phyloP scores from a whole-genome alignment of 495 filamentous ascomycete genomes.

The Aspergillus olivimuriae region DNA sequence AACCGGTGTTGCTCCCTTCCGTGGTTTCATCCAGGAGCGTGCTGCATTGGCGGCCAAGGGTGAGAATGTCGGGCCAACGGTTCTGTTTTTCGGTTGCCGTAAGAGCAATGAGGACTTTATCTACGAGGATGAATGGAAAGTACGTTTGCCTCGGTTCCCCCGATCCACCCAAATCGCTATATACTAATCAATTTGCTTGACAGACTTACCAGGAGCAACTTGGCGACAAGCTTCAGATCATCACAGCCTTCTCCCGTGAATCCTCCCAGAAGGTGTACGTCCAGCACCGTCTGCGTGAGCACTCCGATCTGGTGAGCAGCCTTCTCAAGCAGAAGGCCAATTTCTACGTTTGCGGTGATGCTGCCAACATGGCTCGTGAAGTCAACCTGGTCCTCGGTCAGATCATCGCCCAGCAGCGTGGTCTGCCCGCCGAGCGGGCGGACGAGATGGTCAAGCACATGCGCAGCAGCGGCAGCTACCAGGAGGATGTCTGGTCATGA shows the following conservation, averaged over 20 bases:
- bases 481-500: slow-evolving; percentile 94
- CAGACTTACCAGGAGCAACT: slow-evolving; percentile 77
- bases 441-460: slow-evolving; percentile 97
- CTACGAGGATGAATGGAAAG: slow-evolving; percentile 89
- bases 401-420: slow-evolving; percentile 78
- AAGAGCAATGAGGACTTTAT: slow-evolving; percentile 82
- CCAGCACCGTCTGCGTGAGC: slow-evolving; percentile 83
- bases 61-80: slow-evolving; percentile 77
- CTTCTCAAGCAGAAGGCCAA: slow-evolving; percentile 85
- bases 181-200: slow-evolving; percentile 9
- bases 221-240: slow-evolving; percentile 77
- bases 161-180: neutral
- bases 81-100: slow-evolving; percentile 94
- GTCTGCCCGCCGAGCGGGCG: slow-evolving; percentile 72
- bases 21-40: slow-evolving; percentile 91
- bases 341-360: slow-evolving; percentile 98
- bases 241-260: slow-evolving; percentile 92
- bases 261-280: slow-evolving; percentile 83
- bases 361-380: slow-evolving; percentile 96
- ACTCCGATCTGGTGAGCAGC: slow-evolving; percentile 77
- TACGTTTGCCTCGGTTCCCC: slow-evolving; percentile 53
- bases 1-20: slow-evolving; percentile 94
- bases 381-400: slow-evolving; percentile 80
- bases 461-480: slow-evolving; percentile 89
- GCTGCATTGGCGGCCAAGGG: slow-evolving; percentile 73